These are phyloP conservation scores for Echites panduratus DNA, from an alignment of 257 asterid genomes.

Conservation along the genomic window DNA sequence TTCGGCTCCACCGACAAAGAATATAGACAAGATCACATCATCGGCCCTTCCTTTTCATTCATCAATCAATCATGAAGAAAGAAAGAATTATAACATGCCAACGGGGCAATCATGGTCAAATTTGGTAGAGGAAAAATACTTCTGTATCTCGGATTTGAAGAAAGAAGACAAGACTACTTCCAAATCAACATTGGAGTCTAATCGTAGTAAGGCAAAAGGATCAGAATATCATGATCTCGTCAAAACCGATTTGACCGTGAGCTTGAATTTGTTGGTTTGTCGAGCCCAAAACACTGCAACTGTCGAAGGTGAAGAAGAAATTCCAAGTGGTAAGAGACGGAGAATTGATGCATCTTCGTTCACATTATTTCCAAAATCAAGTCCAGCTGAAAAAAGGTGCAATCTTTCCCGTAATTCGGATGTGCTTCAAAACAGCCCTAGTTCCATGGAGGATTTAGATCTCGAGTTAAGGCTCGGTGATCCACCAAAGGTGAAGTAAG, in stretches of 20 bases:
- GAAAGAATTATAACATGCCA: constrained; percentile 6
- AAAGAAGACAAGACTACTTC: constrained; percentile 24
- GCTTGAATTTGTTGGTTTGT: constrained; percentile 26
- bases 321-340: constrained; percentile 54
- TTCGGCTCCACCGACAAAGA: constrained; percentile 34
- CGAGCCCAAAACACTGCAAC: constrained; percentile 18
- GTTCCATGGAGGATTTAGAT: constrained; percentile 56
- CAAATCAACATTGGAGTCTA: constrained; percentile 9
- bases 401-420: constrained; percentile 21
- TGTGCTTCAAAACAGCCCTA: constrained; percentile 26
- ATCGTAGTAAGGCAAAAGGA: constrained; percentile 21
- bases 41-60: constrained; percentile 30
- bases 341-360: constrained; percentile 35
- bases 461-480: constrained; percentile 91
- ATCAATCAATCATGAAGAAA: constrained; percentile 23
- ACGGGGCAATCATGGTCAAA: constrained; percentile 44
- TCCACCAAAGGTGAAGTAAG: constrained; percentile 59
- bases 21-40: constrained; percentile 5
- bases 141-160: constrained; percentile 23
- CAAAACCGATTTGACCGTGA: constrained; percentile 33
- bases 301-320: constrained; percentile 32
- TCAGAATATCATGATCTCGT: constrained; percentile 16
- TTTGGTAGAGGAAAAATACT: constrained; percentile 31
- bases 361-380: constrained; percentile 27
- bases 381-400: constrained; percentile 28